Evolutionary conservation across 345 rosid species (phyloP), one percentile per base, ranked within the genome.

Genomic region (Brassica carinata): DNA sequence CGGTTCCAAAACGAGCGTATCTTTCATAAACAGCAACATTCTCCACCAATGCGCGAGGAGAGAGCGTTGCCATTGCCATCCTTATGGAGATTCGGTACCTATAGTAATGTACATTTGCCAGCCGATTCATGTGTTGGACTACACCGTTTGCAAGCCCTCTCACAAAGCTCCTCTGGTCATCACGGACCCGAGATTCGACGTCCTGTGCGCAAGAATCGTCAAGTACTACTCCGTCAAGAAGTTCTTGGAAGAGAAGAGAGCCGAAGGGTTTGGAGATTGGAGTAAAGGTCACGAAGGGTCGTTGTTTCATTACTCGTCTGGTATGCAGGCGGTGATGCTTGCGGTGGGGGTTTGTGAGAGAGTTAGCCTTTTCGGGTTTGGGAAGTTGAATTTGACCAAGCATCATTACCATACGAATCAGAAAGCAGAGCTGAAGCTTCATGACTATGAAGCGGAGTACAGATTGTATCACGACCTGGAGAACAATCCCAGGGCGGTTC

Each of bases 341-440:
- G 90, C 98, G 0, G 78, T 86, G 11, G 99, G 98, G 40, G 75
- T 90, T 19, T 95, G 98, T 64, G 96, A 95, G 33, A 81, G 78
- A 83, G 98, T 95, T 38, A 82, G 92, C n/a, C n/a, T 95, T 8
- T 93, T 95, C 45, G 98, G 99, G 45, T 95, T 90, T 69, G 99
- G 99, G 74, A 95, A 95, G 82, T 85, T 85, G 18, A 81, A 79
- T 69, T 78, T 78, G 0, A 86, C 90, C 0, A 93, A 88, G 88
- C 99, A 91, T 29, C 98, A 95, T 83, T 92, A 95, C 75, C 97
- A 95, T 81, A 89, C 96, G 5, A 95, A 88, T 80, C 98, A 95
- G 77, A 95, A 90, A 82, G 85, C 86, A 7, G 99, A 95, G 91
- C 91, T 95, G 7, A 70, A 26, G 13, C 81, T 95, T 72, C 99